Conservation (phyloP, 441 rosid genomes). For the Brassica balearica region DNA sequence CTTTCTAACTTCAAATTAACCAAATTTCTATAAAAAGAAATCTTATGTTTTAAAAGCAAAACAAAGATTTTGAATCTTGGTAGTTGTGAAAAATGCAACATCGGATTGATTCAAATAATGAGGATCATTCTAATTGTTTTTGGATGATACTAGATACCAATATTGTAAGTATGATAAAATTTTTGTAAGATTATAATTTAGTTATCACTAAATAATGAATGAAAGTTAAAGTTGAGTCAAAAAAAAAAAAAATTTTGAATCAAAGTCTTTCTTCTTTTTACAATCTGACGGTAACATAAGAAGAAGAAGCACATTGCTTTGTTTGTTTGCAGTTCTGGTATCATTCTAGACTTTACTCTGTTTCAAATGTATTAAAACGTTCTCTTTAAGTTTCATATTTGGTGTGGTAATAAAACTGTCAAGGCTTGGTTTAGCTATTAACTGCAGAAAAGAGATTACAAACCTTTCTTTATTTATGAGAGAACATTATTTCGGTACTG, state of each 20-base stretch:
- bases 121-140: too few species aligned
- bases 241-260: background rate
- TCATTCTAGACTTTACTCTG: constrained; percentile 15
- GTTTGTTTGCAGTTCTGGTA: constrained; percentile 20
- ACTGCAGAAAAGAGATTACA: background rate
- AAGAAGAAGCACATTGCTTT: constrained; percentile 13
- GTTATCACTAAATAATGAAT: too few species aligned
- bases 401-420: background rate
- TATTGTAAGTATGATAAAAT: too few species aligned
- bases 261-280: constrained; percentile 10
- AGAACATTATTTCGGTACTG: background rate
- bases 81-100: too few species aligned
- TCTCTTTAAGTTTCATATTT: constrained; percentile 22
- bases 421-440: too few species aligned
- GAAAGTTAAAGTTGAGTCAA: too few species aligned
- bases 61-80: constrained; percentile 5
- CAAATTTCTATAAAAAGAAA: background rate
- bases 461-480: background rate
- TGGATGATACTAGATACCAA: too few species aligned
- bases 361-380: constrained; percentile 17
- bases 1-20: background rate
- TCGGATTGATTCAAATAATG: too few species aligned
- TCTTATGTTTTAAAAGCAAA: constrained; percentile 28
- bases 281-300: constrained; percentile 3
- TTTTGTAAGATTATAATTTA: too few species aligned